Base-by-base conservation (phyloP, 768 basidiomycete species). In the Trametes punicea region DNA sequence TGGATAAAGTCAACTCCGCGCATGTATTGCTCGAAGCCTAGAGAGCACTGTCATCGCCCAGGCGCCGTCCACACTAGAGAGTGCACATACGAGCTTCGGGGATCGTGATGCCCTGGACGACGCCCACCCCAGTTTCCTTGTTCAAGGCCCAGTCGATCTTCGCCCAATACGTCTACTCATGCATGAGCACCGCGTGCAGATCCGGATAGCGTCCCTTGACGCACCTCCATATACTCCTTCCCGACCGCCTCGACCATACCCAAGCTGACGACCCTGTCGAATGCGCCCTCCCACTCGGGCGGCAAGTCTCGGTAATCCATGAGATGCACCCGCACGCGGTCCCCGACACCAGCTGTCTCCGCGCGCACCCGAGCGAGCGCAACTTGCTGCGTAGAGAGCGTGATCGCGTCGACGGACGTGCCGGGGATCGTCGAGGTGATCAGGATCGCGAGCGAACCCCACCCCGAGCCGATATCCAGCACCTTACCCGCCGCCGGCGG, bases 171-270 rank as follows among this genome's bases (percentile, higher is more conserved):
- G 64, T 64, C 64, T 69, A 38, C 20, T 20, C 40, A 11, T 11
- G 18, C 40, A 13, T 39, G 27, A 40, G 39, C 6, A 18, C 4
- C 2, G 18, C 13, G 13, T 9, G 44, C n/a, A n/a, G n/a, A n/a
- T n/a, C n/a, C n/a, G n/a, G n/a, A n/a, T n/a, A n/a, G n/a, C n/a
- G n/a, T n/a, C n/a, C n/a, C n/a, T n/a, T n/a, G n/a, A n/a, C 64
- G 33, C 36, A 73, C 77, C 50, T 80, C 75, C 62, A 88, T 70
- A 64, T 81, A 89, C 59, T 87, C 84, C 41, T 74, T 71, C 5
- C 85, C 87, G 8, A 90, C 87, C 0, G 81, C 84, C 65, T 89
- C 87, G 4, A 90, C 80, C 87, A 90, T 89, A 72, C 88, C 88
- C 45, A 88, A 74, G 57, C 86, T 88, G 25, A 90, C 76, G 20